Percentiles rank a stretch among this genome's conserved stretches.
These are phyloP conservation scores for Phialocephala sp. DNA, from an alignment of 2,329 filamentous ascomycete species.

Conservation along the genomic window DNA sequence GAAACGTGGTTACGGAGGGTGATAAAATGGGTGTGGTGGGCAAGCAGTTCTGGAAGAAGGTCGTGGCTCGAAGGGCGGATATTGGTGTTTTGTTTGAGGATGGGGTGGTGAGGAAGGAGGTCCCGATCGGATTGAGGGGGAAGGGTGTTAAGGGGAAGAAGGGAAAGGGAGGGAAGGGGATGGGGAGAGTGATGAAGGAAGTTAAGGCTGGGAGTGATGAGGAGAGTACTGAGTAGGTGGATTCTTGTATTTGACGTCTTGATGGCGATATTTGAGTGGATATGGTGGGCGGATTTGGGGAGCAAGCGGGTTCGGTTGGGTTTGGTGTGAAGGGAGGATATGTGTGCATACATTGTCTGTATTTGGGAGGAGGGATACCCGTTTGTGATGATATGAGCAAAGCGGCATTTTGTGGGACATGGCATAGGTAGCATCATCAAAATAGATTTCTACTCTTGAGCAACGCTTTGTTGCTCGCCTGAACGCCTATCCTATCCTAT, in stretches of 20 bases:
- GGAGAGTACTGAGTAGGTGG: conserved; percentile 37
- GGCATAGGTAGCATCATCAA: conserved; percentile 20
- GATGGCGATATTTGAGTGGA: conserved; percentile 10
- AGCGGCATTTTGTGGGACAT: conserved; percentile 14
- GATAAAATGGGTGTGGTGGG: conserved; percentile 40
- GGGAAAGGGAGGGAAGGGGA: conserved; percentile 49
- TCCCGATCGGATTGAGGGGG: conserved; percentile 49
- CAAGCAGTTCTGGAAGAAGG: conserved; percentile 49
- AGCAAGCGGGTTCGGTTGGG: not conserved
- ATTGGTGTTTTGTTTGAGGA: conserved; percentile 51
- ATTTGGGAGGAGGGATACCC: conserved; percentile 10
- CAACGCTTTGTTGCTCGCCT: conserved; percentile 19
- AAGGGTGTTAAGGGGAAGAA: conserved; percentile 48
- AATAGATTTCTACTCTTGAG: conserved; percentile 20
- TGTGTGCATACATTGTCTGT: not conserved
- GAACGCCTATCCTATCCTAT: conserved; percentile 18
- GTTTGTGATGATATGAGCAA: conserved; percentile 15
- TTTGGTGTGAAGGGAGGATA: not conserved
- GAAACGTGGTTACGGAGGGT: conserved; percentile 45
- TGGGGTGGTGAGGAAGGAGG: conserved; percentile 50
- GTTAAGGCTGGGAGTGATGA: conserved; percentile 40
- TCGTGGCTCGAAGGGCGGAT: conserved; percentile 48
- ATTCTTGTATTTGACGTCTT: conserved; percentile 19
- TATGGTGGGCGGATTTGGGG: not conserved
- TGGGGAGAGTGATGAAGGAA: conserved; percentile 35